Evolutionary conservation across 1,139 yeast genomes (phyloP).

Genomic region (Zhuliangozyma blackwelliae): DNA sequence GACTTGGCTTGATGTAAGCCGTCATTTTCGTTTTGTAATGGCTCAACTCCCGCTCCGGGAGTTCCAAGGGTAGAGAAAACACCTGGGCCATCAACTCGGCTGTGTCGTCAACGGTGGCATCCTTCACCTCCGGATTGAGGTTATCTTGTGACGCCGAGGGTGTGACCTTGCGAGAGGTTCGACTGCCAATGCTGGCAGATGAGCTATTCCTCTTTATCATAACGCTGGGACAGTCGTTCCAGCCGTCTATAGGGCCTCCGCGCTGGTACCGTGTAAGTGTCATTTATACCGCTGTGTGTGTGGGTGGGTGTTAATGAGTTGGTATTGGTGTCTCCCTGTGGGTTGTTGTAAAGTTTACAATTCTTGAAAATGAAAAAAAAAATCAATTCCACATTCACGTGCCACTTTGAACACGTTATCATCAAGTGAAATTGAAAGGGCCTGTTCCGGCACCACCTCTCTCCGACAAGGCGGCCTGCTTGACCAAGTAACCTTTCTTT

Average conservation of each 20-base stretch:
- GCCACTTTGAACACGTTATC: too few species aligned
- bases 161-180: background rate
- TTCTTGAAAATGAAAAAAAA: too few species aligned
- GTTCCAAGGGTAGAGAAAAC: constrained; percentile 14
- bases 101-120: constrained; percentile 1
- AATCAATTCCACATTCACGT: too few species aligned
- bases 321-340: too few species aligned
- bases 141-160: constrained; percentile 2
- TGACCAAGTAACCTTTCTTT: too few species aligned
- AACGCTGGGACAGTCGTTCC: constrained; percentile 44
- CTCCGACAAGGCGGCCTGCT: too few species aligned
- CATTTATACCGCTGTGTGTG: constrained; percentile 8
- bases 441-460: too few species aligned
- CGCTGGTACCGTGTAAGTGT: constrained; percentile 35
- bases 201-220: constrained; percentile 9
- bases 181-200: constrained; percentile 3
- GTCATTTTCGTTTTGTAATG: constrained; percentile 34
- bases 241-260: constrained; percentile 41
- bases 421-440: too few species aligned
- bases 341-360: too few species aligned
- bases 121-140: constrained; percentile 1
- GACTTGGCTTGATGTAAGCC: constrained; percentile 13
- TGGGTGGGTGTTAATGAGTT: too few species aligned
- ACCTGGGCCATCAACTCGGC: constrained; percentile 12
- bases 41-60: constrained; percentile 30